Conservation (phyloP, 2,329 filamentous ascomycete genomes). For the Coniella lustricola region DNA sequence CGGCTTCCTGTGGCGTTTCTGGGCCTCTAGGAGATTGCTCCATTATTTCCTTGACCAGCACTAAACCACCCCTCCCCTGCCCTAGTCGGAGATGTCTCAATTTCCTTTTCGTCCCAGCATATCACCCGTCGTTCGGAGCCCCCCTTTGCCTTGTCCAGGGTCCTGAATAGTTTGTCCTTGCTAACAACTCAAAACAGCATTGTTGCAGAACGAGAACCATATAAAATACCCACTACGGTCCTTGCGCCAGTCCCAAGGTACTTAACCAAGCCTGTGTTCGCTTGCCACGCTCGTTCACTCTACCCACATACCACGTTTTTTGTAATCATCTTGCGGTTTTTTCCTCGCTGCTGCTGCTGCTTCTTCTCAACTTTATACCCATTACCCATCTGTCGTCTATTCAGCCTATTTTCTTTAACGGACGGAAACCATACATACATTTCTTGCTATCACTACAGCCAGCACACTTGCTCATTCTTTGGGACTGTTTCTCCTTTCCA, state of each 20-base stretch:
- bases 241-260: constrained; percentile 14
- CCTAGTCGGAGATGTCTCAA: constrained; percentile 14
- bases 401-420: too few relatives aligned
- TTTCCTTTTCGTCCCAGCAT: constrained; percentile 7
- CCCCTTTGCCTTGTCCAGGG: neutral
- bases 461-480: neutral
- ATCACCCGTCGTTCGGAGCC: constrained; percentile 1
- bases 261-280: constrained; percentile 10
- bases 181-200: constrained; percentile 15
- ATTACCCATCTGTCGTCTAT: too few relatives aligned
- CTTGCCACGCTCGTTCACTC: constrained; percentile 5
- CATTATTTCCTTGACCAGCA: constrained; percentile 1
- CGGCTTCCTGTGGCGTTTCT: constrained; percentile 6
- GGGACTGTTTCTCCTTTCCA: neutral
- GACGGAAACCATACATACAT: too few relatives aligned
- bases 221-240: neutral
- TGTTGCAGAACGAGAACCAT: constrained; percentile 12
- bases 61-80: constrained; percentile 7
- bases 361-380: too few relatives aligned
- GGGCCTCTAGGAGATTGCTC: constrained; percentile 14
- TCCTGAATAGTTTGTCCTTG: constrained; percentile 5
- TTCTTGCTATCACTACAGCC: neutral
- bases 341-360: too few relatives aligned
- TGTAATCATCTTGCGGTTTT: neutral
- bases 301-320: too few relatives aligned